Evolutionary conservation across 1,284 basidiomycete genomes (phyloP), one percentile per base, ranked within the genome.

Genomic region (Papiliotrema flavescens): DNA sequence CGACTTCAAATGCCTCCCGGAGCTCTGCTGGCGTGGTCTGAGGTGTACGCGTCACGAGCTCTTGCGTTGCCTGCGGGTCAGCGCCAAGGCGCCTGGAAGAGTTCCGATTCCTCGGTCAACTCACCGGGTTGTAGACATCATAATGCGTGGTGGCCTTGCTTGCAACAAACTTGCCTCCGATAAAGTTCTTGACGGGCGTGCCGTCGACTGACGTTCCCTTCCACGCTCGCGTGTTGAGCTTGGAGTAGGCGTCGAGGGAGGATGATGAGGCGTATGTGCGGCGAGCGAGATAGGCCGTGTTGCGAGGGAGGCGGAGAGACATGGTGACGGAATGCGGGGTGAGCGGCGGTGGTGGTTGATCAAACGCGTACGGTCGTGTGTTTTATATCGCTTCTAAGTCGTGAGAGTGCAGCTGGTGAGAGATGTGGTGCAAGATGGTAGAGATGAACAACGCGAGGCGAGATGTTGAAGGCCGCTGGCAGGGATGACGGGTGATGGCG

Each of bases 1-100:
- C 90, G 46, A 85, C 84, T 59, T 85, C 81, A 2, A 90, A 86
- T 14, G 92, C 90, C 56, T 84, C 82, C 35, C 86, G 81, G 67
- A 96, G 91, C 74, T 95, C 91, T 28, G 79, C 69, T 22, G 77
- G 70, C 0, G 90, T 89, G 0, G 91, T 89, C 73, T 94, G 87
- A 14, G 93, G 92, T 0, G 93, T 90, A 26, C 84, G 83, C 17
- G 88, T 87, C 57, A 96, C 82, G 19, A 95, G 66, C 0, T 89
- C 85, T 80, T 94, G 91, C 0, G 90, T 90, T 3, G 89, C 85
- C 88, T 90, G 40, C 37, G 8, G 6, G 26, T 46, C 26, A 41
- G 23, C 36, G 17, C 22, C 15, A 37, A 3, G 36, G 17, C 20
- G 19, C 19, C 15, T 39, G 34, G 22, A 17, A 50, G 24, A 8